Percentiles rank a stretch among this genome's conserved stretches.
Evolutionary conservation across 2,329 filamentous ascomycete species (phyloP).

Genomic region (Calonectria honghensis): DNA sequence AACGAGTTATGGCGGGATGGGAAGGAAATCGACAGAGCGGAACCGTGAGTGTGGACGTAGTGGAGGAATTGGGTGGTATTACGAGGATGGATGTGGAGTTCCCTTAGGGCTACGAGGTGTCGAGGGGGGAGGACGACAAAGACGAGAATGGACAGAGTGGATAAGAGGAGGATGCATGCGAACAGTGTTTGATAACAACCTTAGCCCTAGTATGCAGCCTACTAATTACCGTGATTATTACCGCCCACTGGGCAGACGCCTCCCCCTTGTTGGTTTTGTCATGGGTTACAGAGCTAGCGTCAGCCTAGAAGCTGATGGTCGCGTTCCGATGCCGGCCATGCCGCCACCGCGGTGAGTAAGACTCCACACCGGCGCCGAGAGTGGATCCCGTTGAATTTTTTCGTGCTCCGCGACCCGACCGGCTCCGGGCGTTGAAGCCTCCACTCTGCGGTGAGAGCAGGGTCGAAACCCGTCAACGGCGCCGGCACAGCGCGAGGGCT

Average conservation of each 20-base stretch:
- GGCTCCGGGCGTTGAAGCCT: constrained; percentile 19
- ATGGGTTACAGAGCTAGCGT: constrained; percentile 25
- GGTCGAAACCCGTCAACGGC: background rate
- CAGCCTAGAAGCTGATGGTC: constrained; percentile 41
- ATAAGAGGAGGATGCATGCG: constrained; percentile 27
- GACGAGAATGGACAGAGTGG: constrained; percentile 47
- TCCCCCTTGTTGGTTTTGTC: constrained; percentile 13
- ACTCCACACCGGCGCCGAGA: constrained; percentile 50
- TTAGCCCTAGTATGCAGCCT: constrained; percentile 39
- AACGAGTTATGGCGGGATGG: constrained; percentile 43
- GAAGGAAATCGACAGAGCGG: constrained; percentile 47
- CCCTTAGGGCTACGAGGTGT: constrained; percentile 39
- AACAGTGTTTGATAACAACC: constrained; percentile 41
- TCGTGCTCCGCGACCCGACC: constrained; percentile 36
- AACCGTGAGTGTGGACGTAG: constrained; percentile 56
- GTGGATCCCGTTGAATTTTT: constrained; percentile 34
- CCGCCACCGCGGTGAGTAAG: constrained; percentile 13
- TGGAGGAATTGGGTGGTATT: constrained; percentile 61
- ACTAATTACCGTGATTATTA: constrained; percentile 50
- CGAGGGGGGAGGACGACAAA: constrained; percentile 36
- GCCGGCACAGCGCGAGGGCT: background rate
- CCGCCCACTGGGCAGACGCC: constrained; percentile 45
- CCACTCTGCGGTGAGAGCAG: constrained; percentile 13
- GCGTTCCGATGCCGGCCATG: constrained; percentile 50
- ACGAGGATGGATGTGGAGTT: constrained; percentile 63